Evolutionary conservation across 2,329 filamentous ascomycete genomes (phyloP), one percentile per base, ranked within the genome.

Genomic region (Seiridium unicorne): DNA sequence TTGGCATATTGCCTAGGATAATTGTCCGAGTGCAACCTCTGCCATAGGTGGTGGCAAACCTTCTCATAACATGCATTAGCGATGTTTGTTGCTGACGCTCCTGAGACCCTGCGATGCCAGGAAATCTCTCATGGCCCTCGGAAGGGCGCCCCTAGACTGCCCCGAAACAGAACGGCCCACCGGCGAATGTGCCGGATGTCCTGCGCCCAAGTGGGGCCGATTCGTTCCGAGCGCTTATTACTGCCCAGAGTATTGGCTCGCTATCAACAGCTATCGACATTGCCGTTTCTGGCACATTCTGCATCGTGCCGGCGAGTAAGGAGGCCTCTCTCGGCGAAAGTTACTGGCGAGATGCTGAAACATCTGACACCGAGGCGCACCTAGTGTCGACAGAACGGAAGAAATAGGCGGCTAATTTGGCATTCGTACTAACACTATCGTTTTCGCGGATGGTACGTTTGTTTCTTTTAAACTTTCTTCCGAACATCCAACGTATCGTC

Each of bases 171-270:
- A 57, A 51, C 55, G 44, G 55, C 34, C 18, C 55, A 42, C 46
- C 55, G 55, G 55, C n/a, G 44, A 34, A 42, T 51, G 3, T 58
- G 55, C 55, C 55, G 44, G 55, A 51, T 31, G 44, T 51, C 38
- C 55, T 58, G 44, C 32, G 32, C 9, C 36, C n/a, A 44, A 32
- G 47, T 58, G 55, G 55, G 55, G 55, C 55, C 55, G 55, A 51
- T 58, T 58, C 55, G 46, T 51, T 35, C 55, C 55, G 55, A 58
- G 46, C 55, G 55, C 36, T 48, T 42, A 51, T 35, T 18, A 48
- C 40, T 49, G 44, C 47, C 26, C 5, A 40, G 32, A 46, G 40
- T 31, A 46, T 55, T 55, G 53, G 53, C 36, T 34, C 4, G 38
- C 40, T 10, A 32, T 8, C 5, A 42, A 40, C n/a, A 40, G 42